Evolutionary conservation across 2,329 filamentous ascomycete genomes (phyloP).

Genomic region (Talaromyces sp.): DNA sequence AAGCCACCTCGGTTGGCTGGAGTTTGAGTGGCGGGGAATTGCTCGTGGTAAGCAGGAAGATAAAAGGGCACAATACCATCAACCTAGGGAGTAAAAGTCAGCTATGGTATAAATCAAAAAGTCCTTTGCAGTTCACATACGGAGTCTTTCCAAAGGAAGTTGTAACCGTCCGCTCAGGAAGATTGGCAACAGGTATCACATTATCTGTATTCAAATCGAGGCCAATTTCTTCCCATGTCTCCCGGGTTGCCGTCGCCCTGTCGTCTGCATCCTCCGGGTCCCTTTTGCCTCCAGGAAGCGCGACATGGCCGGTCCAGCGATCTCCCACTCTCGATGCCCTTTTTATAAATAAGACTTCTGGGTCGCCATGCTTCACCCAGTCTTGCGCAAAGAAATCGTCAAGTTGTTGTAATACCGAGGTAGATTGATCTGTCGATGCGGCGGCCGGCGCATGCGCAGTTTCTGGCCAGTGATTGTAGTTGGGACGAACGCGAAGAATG

Average conservation of each 20-base stretch:
- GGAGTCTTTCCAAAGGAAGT: slow-evolving; percentile 62
- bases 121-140: slow-evolving; percentile 34
- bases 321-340: slow-evolving; percentile 60
- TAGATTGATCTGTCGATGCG: slow-evolving; percentile 15
- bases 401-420: slow-evolving; percentile 37
- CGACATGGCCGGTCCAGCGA: slow-evolving; percentile 65
- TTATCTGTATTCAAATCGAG: slow-evolving; percentile 50
- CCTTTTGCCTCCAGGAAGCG: slow-evolving; percentile 62
- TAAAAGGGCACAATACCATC: slow-evolving; percentile 65
- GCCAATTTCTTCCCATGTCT: slow-evolving; percentile 63
- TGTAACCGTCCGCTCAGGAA: slow-evolving; percentile 62
- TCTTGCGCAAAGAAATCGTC: slow-evolving; percentile 57
- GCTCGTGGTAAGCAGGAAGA: slow-evolving; percentile 58
- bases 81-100: slow-evolving; percentile 37
- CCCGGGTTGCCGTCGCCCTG: slow-evolving; percentile 57
- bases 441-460: slow-evolving; percentile 13
- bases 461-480: slow-evolving; percentile 50
- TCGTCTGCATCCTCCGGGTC: slow-evolving; percentile 62
- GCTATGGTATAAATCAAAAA: not conserved
- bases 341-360: slow-evolving; percentile 69
- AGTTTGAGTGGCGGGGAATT: slow-evolving; percentile 54
- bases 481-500: slow-evolving; percentile 58
- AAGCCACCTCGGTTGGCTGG: slow-evolving; percentile 65
- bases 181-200: slow-evolving; percentile 52
- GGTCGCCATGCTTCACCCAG: slow-evolving; percentile 62